Evolutionary conservation across 495 filamentous ascomycete species (phyloP).

Genomic region (Aspergillus sparsus): DNA sequence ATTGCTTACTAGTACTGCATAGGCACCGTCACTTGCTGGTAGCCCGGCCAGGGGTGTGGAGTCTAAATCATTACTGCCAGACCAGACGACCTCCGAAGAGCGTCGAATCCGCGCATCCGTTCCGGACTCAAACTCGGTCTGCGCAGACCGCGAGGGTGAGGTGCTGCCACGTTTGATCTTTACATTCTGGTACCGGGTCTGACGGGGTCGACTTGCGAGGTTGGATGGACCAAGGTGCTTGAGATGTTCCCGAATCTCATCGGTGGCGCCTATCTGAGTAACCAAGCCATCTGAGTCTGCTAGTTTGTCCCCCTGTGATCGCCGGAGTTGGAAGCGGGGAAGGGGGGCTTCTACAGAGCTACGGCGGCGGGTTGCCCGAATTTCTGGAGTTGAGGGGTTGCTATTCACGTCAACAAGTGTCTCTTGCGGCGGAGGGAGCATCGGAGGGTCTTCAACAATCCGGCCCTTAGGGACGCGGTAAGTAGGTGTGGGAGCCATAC

Average conservation of each 20-base stretch:
- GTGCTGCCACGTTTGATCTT: slow-evolving; percentile 78
- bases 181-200: slow-evolving; percentile 82
- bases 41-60: slow-evolving; percentile 51
- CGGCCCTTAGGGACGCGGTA: slow-evolving; percentile 60
- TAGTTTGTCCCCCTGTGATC: slow-evolving; percentile 32
- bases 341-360: slow-evolving; percentile 55
- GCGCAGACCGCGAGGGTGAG: slow-evolving; percentile 43
- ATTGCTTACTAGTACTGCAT: slow-evolving; percentile 65
- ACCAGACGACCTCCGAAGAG: slow-evolving; percentile 21
- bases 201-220: slow-evolving; percentile 76
- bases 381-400: slow-evolving; percentile 13
- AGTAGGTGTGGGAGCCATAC: slow-evolving; percentile 67
- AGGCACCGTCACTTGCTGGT: slow-evolving; percentile 68
- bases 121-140: slow-evolving; percentile 40
- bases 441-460: slow-evolving; percentile 52
- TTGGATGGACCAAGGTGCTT: slow-evolving; percentile 94
- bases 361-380: slow-evolving; percentile 30
- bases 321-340: slow-evolving; percentile 48
- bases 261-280: slow-evolving; percentile 42
- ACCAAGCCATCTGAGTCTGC: slow-evolving; percentile 35
- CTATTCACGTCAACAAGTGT: slow-evolving; percentile 42
- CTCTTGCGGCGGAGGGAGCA: slow-evolving; percentile 31
- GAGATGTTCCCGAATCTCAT: slow-evolving; percentile 78
- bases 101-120: slow-evolving; percentile 30
- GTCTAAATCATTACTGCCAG: slow-evolving; percentile 52